Percentiles rank a stretch among this genome's conserved stretches.
Conservation (phyloP, 805 yeast genomes). For the Debaryomyces tyrocola region DNA sequence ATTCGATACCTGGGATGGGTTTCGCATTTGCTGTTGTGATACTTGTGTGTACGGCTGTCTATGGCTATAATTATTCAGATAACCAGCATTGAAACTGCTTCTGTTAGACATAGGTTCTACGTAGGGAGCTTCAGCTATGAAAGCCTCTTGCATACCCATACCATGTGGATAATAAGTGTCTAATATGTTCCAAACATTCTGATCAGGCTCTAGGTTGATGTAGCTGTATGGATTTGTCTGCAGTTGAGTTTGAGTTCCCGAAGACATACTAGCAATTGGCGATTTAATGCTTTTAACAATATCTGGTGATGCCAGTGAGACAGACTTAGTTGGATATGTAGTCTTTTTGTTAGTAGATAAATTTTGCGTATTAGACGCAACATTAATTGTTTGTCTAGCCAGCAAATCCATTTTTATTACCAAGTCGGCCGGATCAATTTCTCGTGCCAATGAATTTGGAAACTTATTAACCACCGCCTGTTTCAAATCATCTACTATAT, state of each 20-base stretch:
- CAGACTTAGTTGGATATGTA: constrained; percentile 3
- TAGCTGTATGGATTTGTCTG: background rate
- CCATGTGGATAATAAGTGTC: constrained; percentile 67
- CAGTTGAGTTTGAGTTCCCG: background rate
- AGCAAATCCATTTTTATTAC: constrained; percentile 34
- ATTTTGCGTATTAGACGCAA: background rate
- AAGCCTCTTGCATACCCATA: constrained; percentile 65
- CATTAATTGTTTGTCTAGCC: constrained; percentile 7
- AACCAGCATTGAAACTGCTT: background rate
- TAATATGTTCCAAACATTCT: constrained; percentile 53
- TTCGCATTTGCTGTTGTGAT: too few species aligned
- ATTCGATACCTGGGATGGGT: too few species aligned
- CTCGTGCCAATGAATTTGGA: constrained; percentile 63
- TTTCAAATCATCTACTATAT: constrained; percentile 83
- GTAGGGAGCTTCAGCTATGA: constrained; percentile 47
- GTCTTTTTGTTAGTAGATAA: constrained; percentile 11
- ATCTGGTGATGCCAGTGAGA: constrained; percentile 13
- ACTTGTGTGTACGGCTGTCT: too few species aligned
- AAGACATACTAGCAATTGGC: constrained; percentile 7
- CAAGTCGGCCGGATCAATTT: constrained; percentile 70
- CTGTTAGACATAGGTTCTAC: background rate
- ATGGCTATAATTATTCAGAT: background rate
- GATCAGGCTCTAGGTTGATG: constrained; percentile 57
- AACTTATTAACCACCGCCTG: constrained; percentile 59
- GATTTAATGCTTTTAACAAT: constrained; percentile 8